Evolutionary conservation across 805 yeast genomes (phyloP), one percentile per base, ranked within the genome.

Genomic region (Diddensiella caesifluorescens): DNA sequence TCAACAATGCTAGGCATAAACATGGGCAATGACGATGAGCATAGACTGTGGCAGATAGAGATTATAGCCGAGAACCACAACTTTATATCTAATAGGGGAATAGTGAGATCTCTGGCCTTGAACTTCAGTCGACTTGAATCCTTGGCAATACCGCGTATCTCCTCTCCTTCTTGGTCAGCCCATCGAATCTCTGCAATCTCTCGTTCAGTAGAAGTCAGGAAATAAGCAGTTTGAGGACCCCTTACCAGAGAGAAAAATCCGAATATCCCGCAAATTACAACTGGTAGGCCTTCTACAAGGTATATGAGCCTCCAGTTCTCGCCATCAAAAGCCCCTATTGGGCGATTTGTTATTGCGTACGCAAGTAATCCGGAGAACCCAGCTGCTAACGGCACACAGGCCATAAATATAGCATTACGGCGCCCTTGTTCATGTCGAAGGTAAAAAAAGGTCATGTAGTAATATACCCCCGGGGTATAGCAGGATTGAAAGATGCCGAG

Each of bases 311-410:
- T 64, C 61, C 68, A 73, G 44, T 50, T 46, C 56, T 64, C 51
- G 7, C 32, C 32, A 13, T 29, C 15, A 5, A 53, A 35, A 20
- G 34, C n/a, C 13, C 50, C 71, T 27, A 72, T 56, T 54, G 77
- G 72, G 70, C 40, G 18, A 30, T 44, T 28, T 33, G 48, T 25
- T 76, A 56, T 30, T 58, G 54, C 30, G 65, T 56, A 48, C 61
- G 70, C 35, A 76, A 69, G n/a, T 74, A 74, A 15, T 77, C 76
- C 53, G 75, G 80, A 29, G 77, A 64, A 44, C 71, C 73, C 80
- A 0, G 82, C 68, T n/a, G 81, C 73, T 43, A 79, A 65, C 22
- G 55, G 47, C 1, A 62, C 60, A 5, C 55, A 54, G 3, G 51
- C 49, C 28, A 60, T 55, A 15, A 60, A 60, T 12, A 48, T 37